Percentiles rank a stretch among this genome's conserved stretches.
phyloP scores from a whole-genome alignment of 352 stramenopile genomes.

The Thalassiosira tumida region DNA sequence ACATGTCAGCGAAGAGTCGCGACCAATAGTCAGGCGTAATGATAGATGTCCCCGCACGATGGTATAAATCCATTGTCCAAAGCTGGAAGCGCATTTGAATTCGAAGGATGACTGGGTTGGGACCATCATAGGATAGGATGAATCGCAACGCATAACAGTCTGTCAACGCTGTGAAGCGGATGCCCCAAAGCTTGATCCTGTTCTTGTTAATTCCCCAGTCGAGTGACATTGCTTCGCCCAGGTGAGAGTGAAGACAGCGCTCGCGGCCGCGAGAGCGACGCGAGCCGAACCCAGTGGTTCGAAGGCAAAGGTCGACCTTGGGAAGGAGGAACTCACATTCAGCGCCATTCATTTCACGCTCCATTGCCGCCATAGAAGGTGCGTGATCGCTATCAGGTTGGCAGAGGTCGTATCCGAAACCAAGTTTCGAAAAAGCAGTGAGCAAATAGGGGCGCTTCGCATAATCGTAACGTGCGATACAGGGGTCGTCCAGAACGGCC shows the following conservation, averaged over 20 bases:
- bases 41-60: conserved; percentile 9
- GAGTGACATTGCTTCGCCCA: conserved; percentile 62
- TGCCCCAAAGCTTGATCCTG: conserved; percentile 9
- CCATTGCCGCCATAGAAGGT: conserved; percentile 44
- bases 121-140: conserved; percentile 58
- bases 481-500: conserved; percentile 54
- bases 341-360: conserved; percentile 37
- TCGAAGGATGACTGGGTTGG: conserved; percentile 44
- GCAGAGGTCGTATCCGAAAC: conserved; percentile 37
- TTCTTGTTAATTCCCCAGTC: conserved; percentile 51
- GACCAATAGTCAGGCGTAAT: conserved; percentile 57
- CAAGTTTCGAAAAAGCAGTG: conserved; percentile 52
- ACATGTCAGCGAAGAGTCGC: background rate
- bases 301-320: background rate
- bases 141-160: conserved; percentile 61
- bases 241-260: conserved; percentile 50
- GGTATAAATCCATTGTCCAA: conserved; percentile 55
- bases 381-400: conserved; percentile 50
- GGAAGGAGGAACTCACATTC: conserved; percentile 58
- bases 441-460: conserved; percentile 33
- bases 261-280: conserved; percentile 19
- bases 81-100: conserved; percentile 63
- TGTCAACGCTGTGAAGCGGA: conserved; percentile 43
- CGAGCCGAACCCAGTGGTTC: conserved; percentile 36
- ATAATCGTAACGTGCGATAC: conserved; percentile 38